phyloP scores from a whole-genome alignment of 1,284 basidiomycete species.

The Sanghuangporus weigelae region DNA sequence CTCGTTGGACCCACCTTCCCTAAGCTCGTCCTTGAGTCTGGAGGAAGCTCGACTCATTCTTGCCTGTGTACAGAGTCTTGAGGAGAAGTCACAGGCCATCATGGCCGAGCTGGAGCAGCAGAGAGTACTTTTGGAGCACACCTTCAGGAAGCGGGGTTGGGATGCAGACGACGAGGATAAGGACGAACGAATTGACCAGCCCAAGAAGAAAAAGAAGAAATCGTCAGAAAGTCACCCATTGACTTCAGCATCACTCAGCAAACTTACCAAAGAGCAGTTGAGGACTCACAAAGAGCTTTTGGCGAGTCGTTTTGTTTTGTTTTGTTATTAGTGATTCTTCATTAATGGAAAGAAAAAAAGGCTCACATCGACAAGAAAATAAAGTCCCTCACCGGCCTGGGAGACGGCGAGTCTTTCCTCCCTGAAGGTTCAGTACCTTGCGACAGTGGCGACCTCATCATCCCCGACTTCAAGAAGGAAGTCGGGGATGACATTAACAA shows the following conservation, averaged over 20 bases:
- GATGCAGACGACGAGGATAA: not conserved
- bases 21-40: too few species aligned
- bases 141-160: not conserved
- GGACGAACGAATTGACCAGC: not conserved
- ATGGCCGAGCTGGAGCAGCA: too few species aligned
- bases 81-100: not conserved
- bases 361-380: not conserved
- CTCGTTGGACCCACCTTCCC: too few species aligned
- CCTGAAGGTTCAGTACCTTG: too few species aligned
- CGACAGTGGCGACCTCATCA: not conserved
- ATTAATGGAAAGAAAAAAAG: not conserved
- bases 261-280: not conserved
- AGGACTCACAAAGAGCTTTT: not conserved
- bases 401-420: not conserved
- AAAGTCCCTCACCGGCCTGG: not conserved
- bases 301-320: not conserved
- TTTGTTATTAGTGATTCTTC: not conserved
- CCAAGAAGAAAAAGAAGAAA: conserved; percentile 2
- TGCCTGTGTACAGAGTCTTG: not conserved
- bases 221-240: not conserved
- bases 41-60: not conserved
- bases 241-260: not conserved
- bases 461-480: not conserved
- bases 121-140: not conserved
- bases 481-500: not conserved